Conservation (phyloP, 2,329 filamentous ascomycete genomes). For the Ophiocordyceps camponoti-rufipedis region DNA sequence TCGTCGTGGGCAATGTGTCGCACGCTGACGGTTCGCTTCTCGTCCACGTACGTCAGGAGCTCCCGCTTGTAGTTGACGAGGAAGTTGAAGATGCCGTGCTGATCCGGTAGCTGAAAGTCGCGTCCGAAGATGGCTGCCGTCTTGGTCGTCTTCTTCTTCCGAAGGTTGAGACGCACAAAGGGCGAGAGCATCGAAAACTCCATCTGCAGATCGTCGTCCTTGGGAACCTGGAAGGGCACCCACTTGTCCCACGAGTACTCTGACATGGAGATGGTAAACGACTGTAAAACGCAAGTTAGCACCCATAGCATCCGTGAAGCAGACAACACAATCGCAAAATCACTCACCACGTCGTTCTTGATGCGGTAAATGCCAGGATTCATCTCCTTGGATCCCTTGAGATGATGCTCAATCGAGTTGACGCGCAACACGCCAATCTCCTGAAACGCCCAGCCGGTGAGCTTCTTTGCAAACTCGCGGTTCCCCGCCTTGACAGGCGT, state of each 20-base stretch:
- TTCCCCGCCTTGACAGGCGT: slow-evolving; percentile 51
- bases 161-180: slow-evolving; percentile 73
- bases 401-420: slow-evolving; percentile 63
- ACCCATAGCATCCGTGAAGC: too few relatives aligned
- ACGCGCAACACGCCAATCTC: slow-evolving; percentile 81
- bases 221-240: slow-evolving; percentile 52
- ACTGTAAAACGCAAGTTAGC: slow-evolving; percentile 25
- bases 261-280: slow-evolving; percentile 75
- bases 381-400: slow-evolving; percentile 33
- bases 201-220: slow-evolving; percentile 64
- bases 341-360: slow-evolving; percentile 87
- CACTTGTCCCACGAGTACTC: slow-evolving; percentile 65
- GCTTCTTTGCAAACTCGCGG: slow-evolving; percentile 63
- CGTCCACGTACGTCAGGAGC: slow-evolving; percentile 74
- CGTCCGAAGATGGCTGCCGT: slow-evolving; percentile 57
- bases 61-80: slow-evolving; percentile 92
- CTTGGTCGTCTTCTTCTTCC: slow-evolving; percentile 34
- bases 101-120: slow-evolving; percentile 73
- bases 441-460: slow-evolving; percentile 93
- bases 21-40: slow-evolving; percentile 89
- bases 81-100: slow-evolving; percentile 99
- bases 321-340: background rate
- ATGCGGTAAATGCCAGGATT: slow-evolving; percentile 88
- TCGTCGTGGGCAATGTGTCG: slow-evolving; percentile 96
- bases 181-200: slow-evolving; percentile 98